These are phyloP conservation scores for Pythium scleroteichum DNA, from an alignment of 352 stramenopile species.

Conservation along the genomic window DNA sequence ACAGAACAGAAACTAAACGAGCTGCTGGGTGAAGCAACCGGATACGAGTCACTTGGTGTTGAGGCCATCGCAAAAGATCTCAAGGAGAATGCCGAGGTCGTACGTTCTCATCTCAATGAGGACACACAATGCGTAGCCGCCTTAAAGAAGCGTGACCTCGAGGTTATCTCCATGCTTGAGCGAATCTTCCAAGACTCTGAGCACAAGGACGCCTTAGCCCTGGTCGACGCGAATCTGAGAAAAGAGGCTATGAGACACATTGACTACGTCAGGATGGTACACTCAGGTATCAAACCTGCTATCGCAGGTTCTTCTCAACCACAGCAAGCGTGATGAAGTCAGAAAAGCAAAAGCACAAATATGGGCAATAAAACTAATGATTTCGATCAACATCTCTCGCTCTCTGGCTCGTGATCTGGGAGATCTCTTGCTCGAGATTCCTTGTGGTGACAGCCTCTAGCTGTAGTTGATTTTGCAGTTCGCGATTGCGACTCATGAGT, in stretches of 20 bases:
- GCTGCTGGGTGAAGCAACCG: conserved; percentile 42
- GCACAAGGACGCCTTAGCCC: conserved; percentile 31
- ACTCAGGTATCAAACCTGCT: conserved; percentile 26
- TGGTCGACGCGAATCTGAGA: conserved; percentile 42
- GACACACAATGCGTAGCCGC: conserved; percentile 48
- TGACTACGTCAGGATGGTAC: conserved; percentile 62
- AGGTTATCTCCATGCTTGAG: conserved; percentile 40
- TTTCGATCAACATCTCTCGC: background rate
- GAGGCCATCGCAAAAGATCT: conserved; percentile 54
- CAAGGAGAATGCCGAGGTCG: conserved; percentile 35
- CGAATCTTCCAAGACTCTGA: conserved; percentile 22
- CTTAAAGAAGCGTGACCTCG: conserved; percentile 50
- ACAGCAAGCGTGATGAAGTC: too few species aligned
- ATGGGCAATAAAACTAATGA: too few species aligned
- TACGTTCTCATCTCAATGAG: conserved; percentile 51
- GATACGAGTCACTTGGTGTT: conserved; percentile 58
- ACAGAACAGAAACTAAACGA: conserved; percentile 41
- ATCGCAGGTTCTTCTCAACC: background rate
- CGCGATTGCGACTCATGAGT: conserved; percentile 78
- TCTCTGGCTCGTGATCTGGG: conserved; percentile 41
- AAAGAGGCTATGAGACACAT: conserved; percentile 63
- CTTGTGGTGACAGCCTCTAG: conserved; percentile 71
- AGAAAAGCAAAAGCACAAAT: too few species aligned
- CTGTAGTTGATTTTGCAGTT: conserved; percentile 74
- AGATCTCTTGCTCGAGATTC: conserved; percentile 74